These are phyloP conservation scores for Tylopilus subfusipes DNA, from an alignment of 768 basidiomycete species.

Conservation along the genomic window DNA sequence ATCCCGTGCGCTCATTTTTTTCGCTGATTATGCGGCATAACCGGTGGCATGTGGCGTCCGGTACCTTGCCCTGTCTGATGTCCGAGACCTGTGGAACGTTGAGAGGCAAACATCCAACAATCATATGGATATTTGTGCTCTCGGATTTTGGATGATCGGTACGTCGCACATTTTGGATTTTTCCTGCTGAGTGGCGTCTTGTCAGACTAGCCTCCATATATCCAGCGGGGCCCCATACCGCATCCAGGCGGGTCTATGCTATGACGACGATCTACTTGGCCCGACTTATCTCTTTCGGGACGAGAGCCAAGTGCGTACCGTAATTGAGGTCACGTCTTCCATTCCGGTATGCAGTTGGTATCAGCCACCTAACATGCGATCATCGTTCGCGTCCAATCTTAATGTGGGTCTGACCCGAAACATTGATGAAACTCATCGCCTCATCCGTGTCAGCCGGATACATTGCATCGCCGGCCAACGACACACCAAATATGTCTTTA, in stretches of 20 bases:
- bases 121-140: no score
- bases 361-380: neutral
- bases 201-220: neutral
- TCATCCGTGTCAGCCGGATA: neutral
- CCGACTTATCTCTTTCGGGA: neutral
- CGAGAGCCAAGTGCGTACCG: neutral
- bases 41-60: neutral
- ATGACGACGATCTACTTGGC: neutral
- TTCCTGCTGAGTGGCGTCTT: neutral
- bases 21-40: neutral
- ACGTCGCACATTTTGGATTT: no score
- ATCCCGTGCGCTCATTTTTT: neutral
- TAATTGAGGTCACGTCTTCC: neutral
- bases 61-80: neutral
- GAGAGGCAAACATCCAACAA: neutral
- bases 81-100: neutral
- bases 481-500: no score
- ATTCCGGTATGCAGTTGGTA: neutral
- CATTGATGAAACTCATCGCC: neutral
- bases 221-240: neutral
- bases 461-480: neutral
- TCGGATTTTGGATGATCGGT: no score
- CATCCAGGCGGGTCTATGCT: neutral
- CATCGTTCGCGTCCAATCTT: neutral
- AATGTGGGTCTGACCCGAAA: neutral